phyloP scores from a whole-genome alignment of 352 stramenopile species.

The Stramenopiles sp. region DNA sequence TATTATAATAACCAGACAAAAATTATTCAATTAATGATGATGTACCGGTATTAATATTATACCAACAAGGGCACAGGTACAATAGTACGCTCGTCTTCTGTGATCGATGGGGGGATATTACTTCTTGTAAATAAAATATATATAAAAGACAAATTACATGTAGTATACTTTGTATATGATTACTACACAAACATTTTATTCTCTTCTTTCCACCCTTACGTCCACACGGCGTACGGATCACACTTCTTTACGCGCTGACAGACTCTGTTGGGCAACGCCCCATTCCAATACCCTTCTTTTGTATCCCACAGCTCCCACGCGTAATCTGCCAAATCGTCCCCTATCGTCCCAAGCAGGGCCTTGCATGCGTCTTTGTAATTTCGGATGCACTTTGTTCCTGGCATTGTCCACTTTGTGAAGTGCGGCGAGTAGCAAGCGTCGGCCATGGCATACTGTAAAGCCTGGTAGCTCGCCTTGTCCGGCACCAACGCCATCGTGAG shows the following conservation, averaged over 20 bases:
- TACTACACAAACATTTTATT: too few relatives aligned
- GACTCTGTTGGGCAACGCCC: not conserved
- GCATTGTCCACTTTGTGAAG: not conserved
- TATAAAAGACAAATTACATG: too few relatives aligned
- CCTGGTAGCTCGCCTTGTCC: not conserved
- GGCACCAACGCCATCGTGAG: not conserved
- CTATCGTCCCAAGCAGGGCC: not conserved
- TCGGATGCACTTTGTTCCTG: not conserved
- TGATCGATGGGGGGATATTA: too few relatives aligned
- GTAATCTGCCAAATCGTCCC: not conserved
- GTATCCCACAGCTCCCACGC: not conserved
- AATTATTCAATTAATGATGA: too few relatives aligned
- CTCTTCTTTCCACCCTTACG: too few relatives aligned
- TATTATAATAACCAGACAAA: too few relatives aligned
- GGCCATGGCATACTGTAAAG: not conserved
- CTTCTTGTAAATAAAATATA: too few relatives aligned
- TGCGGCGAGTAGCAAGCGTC: not conserved
- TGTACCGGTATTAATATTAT: too few relatives aligned
- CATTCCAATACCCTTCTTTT: conserved; percentile 3
- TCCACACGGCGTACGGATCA: too few relatives aligned
- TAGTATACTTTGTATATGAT: too few relatives aligned
- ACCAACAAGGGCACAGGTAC: too few relatives aligned
- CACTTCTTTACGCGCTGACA: not conserved
- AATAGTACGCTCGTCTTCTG: too few relatives aligned
- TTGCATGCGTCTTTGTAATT: conserved; percentile 3